Evolutionary conservation across 2,329 filamentous ascomycete genomes (phyloP).

Genomic region (Cordyceps farinosa): DNA sequence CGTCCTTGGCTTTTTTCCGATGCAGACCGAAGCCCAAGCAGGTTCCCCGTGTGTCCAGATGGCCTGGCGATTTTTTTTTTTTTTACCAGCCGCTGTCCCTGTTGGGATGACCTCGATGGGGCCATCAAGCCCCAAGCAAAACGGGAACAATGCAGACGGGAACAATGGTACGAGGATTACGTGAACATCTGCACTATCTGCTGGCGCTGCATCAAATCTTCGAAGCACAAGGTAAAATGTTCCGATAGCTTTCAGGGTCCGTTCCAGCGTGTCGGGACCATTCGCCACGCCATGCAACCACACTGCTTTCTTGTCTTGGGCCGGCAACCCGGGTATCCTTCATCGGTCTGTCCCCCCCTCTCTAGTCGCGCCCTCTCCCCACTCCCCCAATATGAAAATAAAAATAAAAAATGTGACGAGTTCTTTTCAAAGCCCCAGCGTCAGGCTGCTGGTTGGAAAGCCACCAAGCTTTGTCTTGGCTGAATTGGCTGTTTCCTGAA

Average conservation of each 20-base stretch:
- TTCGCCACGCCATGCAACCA: conserved; percentile 1
- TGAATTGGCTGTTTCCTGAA: neutral
- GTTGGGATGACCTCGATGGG: too few species aligned
- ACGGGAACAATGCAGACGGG: neutral
- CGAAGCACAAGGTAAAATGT: neutral
- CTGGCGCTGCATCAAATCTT: neutral
- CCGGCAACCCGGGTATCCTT: neutral
- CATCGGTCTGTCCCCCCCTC: conserved; percentile 5
- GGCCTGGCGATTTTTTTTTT: neutral
- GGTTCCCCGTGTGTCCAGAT: neutral
- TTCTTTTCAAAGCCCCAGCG: neutral
- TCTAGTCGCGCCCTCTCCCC: neutral
- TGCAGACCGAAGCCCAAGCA: neutral
- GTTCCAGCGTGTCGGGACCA: neutral
- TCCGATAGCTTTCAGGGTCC: neutral
- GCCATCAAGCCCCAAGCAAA: too few species aligned
- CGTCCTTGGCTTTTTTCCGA: neutral
- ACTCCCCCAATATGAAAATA: neutral
- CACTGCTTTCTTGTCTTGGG: neutral
- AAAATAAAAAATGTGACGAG: conserved; percentile 3
- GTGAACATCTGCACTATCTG: neutral
- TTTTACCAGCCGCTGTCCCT: too few species aligned
- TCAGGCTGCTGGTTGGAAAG: neutral
- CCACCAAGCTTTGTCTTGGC: neutral
- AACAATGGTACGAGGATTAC: neutral